A percentile compares a stretch with the other conserved stretches of the same genome.
Evolutionary conservation across 345 rosid species (phyloP).

Genomic region (Syzygium aqueum): DNA sequence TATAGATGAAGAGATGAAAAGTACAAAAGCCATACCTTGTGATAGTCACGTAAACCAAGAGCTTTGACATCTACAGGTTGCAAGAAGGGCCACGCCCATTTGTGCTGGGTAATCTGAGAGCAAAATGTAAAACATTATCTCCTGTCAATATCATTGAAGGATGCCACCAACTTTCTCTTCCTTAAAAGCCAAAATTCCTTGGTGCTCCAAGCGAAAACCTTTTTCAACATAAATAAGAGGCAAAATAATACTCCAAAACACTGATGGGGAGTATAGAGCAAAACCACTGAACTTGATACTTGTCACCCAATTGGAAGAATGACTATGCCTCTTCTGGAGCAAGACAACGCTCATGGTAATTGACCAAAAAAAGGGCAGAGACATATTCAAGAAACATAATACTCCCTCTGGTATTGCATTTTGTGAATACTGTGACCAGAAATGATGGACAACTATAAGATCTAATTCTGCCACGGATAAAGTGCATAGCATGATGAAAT

Average conservation of each 20-base stretch:
- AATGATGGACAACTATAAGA: neutral
- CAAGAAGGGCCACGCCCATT: constrained; percentile 80
- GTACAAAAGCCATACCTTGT: constrained; percentile 28
- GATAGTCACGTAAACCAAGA: constrained; percentile 82
- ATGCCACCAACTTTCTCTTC: neutral
- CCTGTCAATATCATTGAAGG: neutral
- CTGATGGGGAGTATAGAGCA: neutral
- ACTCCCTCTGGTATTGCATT: neutral
- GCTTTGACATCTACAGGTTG: constrained; percentile 81
- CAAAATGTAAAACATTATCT: neutral
- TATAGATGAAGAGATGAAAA: neutral
- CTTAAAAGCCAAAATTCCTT: neutral
- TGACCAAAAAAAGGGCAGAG: neutral
- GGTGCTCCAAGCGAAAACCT: neutral
- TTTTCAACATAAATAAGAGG: neutral
- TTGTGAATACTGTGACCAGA: neutral
- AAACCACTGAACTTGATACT: neutral
- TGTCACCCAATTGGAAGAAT: neutral
- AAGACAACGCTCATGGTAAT: neutral
- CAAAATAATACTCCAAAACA: neutral
- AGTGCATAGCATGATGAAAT: neutral
- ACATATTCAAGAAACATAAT: neutral
- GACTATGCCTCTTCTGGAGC: neutral
- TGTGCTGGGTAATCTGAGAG: constrained; percentile 72
- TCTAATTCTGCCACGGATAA: neutral